Base-by-base conservation (phyloP, 768 basidiomycete genomes). In the Gloeopeniophorella convolvens region DNA sequence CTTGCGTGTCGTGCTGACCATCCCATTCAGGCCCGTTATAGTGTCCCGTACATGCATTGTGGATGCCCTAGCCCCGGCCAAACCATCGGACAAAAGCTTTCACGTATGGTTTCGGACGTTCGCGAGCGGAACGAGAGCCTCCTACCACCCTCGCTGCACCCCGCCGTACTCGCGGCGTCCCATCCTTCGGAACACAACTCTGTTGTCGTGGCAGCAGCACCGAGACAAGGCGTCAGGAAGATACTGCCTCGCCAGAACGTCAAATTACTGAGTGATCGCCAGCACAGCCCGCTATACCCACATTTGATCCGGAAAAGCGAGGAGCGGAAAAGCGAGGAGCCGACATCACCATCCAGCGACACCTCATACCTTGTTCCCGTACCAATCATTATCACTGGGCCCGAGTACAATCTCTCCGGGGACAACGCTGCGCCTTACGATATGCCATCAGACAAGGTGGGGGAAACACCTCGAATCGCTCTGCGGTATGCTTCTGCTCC, bases 131-230 rank as follows among this genome's bases (percentile, higher is more conserved):
- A 34, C 57, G 63, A 34, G 28, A 54, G 23, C 40, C 66, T 42
- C 43, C 68, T 74, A 33, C 49, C 65, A 2, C 65, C 68, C 0
- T 62, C 64, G 5, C 57, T 64, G 20, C 64, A 62, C 20, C 51
- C 57, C 20, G 70, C 72, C 35, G 64, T 71, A 23, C 67, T 72
- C 45, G 67, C 69, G 0, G 75, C 73, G 5, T 80, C 79, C 2
- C 78, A 81, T 55, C 73, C 79, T 2, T 78, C 76, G 55, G 67
- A 76, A 33, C 78, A 81, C 56, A 75, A 76, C 53, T 66, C 72
- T 3, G 65, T 76, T 2, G 64, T 65, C 27, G 61, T 66, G 13
- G 63, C 59, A 62, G 37, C 21, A 33, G 16, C 44, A 31, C 32
- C 44, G 35, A 31, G 13, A 32, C 26, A 28, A 34, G 16, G 44